phyloP scores from a whole-genome alignment of 1,284 basidiomycete genomes.

The Omphalotus olearius region DNA sequence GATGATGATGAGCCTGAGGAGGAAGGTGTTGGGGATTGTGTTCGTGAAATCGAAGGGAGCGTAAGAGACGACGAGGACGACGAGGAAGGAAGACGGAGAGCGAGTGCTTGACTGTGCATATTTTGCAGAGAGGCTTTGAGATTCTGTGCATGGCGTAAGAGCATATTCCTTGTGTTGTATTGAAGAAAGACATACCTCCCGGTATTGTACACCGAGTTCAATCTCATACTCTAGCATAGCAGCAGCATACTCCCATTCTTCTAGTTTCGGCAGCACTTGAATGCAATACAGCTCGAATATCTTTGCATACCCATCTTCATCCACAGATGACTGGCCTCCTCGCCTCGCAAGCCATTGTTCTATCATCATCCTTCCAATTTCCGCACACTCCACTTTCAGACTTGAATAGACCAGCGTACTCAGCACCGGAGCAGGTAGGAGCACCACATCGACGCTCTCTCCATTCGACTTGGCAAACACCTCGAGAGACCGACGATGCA shows the following conservation, averaged over 20 bases:
- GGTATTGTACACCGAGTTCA: conserved; percentile 47
- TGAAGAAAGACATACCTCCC: conserved; percentile 45
- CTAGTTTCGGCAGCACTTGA: conserved; percentile 63
- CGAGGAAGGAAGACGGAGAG: conserved; percentile 14
- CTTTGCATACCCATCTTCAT: conserved; percentile 57
- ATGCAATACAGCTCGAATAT: conserved; percentile 72
- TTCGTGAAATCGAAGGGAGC: background rate
- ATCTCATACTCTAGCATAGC: conserved; percentile 71
- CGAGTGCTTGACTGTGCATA: conserved; percentile 26
- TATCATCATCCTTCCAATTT: conserved; percentile 56
- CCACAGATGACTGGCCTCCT: conserved; percentile 22
- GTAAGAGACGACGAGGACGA: conserved; percentile 11
- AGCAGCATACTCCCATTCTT: conserved; percentile 73
- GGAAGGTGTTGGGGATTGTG: conserved; percentile 44
- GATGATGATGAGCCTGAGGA: conserved; percentile 44
- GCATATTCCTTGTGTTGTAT: background rate
- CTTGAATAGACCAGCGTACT: conserved; percentile 65
- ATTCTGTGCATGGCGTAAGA: conserved; percentile 27
- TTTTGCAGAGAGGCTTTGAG: conserved; percentile 37
- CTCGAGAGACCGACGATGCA: conserved; percentile 59
- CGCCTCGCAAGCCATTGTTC: conserved; percentile 72
- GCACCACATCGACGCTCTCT: conserved; percentile 35
- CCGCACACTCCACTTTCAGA: conserved; percentile 58
- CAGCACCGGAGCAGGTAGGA: conserved; percentile 64
- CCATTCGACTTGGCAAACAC: conserved; percentile 15